Conservation (phyloP, 225 moss, liverwort and hornwort species). For the Physcomitrellopsis africana region DNA sequence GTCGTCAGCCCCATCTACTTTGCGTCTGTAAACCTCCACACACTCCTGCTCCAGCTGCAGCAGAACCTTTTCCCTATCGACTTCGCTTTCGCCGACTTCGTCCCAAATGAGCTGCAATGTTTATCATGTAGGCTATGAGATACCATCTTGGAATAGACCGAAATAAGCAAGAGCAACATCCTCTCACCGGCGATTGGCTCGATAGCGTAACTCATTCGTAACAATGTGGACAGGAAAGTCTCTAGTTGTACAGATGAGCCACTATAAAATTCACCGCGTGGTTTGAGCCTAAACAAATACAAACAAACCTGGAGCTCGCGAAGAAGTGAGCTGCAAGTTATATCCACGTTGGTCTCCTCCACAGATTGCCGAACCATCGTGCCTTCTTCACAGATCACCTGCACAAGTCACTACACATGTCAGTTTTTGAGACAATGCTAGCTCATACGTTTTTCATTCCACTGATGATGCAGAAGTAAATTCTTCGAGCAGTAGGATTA, state of each 20-base stretch:
- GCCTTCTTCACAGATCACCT: constrained; percentile 28
- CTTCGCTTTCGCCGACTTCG: constrained; percentile 64
- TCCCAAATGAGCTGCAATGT: constrained; percentile 73
- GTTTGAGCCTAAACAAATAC: not conserved
- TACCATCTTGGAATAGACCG: not conserved
- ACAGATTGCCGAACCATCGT: constrained; percentile 81
- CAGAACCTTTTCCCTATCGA: constrained; percentile 69
- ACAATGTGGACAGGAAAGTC: not conserved
- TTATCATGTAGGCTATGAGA: not conserved
- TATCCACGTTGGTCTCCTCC: constrained; percentile 62
- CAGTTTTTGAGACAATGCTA: not conserved
- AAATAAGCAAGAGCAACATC: too few species aligned
- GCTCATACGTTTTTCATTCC: not conserved
- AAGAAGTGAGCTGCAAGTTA: constrained; percentile 85
- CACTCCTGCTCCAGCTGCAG: constrained; percentile 71
- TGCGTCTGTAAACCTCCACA: constrained; percentile 67
- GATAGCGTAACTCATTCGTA: too few species aligned
- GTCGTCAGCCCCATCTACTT: constrained; percentile 59
- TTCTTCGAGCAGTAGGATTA: too few species aligned
- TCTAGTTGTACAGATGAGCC: not conserved
- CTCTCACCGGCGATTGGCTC: too few species aligned
- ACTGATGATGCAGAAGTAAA: too few species aligned
- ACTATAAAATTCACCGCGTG: not conserved
- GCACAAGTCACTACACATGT: not conserved
- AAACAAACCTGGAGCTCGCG: constrained; percentile 92